Evolutionary conservation across 169 alveolate species (phyloP), one percentile per base, ranked within the genome.

Genomic region (Cryptosporidium ryanae): DNA sequence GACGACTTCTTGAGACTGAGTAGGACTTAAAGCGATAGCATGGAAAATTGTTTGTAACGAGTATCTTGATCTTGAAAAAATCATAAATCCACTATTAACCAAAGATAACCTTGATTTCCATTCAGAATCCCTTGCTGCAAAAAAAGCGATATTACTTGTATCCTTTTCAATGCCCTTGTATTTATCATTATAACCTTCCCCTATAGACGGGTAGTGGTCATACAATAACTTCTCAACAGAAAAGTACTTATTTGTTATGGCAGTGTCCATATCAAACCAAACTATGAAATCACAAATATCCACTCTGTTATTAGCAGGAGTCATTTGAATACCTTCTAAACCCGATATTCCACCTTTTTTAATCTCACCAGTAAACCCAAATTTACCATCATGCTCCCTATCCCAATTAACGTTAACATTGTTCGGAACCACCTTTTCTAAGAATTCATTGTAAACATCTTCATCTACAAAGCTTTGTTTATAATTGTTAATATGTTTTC

Each of bases 181-280:
- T 50, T 32, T 76, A 15, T 76, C 76, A 38, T 44, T 61, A 1
- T 15, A 10, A 21, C 31, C 6, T 6, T 15, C 18, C 25, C 31
- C 5, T 6, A 15, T 27, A 4, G 23, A 21, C 5, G 6, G 18
- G 15, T 21, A 15, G 31, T 61, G 66, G 5, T 31, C 17, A 18
- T 76, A 55, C 38, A 76, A 46, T 18, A 76, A 32, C 17, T 70
- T 55, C 25, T 76, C 87, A n/a, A 76, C 63, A 7, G 87, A 76
- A 17, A 38, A 55, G 29, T 44, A 55, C 49, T 76, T 76, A 46
- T 76, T 61, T 17, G 87, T 76, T 12, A 76, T 76, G 38, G 61
- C 87, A 4, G 63, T 59, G 10, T 76, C 87, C 21, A 76, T 21
- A 76, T 76, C 87, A 76, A 76, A 76, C 87, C 87, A 76, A 18